phyloP scores from a whole-genome alignment of 2,329 filamentous ascomycete genomes.

The Aspergillus sp. region DNA sequence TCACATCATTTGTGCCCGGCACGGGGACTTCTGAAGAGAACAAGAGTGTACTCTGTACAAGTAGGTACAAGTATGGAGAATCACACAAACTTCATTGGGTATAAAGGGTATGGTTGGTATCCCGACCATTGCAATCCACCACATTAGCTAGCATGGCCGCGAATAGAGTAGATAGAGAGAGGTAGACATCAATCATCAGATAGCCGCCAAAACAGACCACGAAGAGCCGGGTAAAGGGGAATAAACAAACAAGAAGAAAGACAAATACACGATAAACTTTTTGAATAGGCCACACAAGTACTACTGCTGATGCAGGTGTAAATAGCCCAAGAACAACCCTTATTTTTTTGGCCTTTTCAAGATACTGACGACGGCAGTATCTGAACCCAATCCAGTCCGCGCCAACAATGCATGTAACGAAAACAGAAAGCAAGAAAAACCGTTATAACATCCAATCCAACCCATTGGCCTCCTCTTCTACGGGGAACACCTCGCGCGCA shows the following conservation, averaged over 20 bases:
- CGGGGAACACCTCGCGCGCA: conserved; percentile 82
- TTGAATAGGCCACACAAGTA: too few relatives aligned
- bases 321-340: too few relatives aligned
- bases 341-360: too few relatives aligned
- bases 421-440: conserved; percentile 5
- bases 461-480: conserved; percentile 92
- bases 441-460: conserved; percentile 72
- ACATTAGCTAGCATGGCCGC: neutral
- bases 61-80: neutral
- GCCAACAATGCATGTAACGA: conserved; percentile 14
- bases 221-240: neutral
- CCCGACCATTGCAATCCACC: neutral
- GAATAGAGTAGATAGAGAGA: neutral
- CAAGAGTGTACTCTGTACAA: neutral
- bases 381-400: conserved; percentile 13
- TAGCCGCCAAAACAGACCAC: neutral
- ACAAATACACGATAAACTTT: too few relatives aligned
- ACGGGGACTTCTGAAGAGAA: too few relatives aligned
- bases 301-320: too few relatives aligned
- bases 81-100: neutral
- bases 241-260: too few relatives aligned
- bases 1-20: too few relatives aligned
- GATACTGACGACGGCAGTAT: too few relatives aligned
- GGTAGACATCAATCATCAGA: neutral
- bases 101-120: neutral